phyloP scores from a whole-genome alignment of 805 yeast genomes.

The Myxozyma vanderwaltii region DNA sequence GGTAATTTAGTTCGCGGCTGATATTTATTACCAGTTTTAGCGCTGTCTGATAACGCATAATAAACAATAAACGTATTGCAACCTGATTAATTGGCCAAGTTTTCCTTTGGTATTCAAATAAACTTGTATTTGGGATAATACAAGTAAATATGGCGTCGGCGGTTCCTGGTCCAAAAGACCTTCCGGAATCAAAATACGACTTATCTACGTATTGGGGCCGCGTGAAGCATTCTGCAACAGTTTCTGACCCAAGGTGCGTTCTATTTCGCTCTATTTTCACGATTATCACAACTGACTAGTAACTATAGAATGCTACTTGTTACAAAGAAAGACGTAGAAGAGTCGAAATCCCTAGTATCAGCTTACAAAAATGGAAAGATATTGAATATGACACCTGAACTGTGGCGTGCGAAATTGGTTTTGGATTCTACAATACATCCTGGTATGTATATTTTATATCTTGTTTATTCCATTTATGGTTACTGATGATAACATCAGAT shows the following conservation, averaged over 20 bases:
- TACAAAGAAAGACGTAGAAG: slow-evolving; percentile 60
- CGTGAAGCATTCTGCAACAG: slow-evolving; percentile 89
- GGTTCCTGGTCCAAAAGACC: slow-evolving; percentile 73
- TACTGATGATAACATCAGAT: slow-evolving; percentile 46
- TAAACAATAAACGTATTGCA: too few species aligned
- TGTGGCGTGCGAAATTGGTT: slow-evolving; percentile 86
- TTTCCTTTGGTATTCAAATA: too few species aligned
- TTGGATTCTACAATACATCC: slow-evolving; percentile 95
- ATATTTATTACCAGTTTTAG: too few species aligned
- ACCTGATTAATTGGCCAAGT: too few species aligned
- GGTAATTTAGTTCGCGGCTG: too few species aligned
- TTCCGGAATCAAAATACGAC: slow-evolving; percentile 82
- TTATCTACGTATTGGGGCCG: slow-evolving; percentile 87
- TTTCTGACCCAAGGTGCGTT: slow-evolving; percentile 72
- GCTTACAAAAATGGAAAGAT: slow-evolving; percentile 71
- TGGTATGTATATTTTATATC: slow-evolving; percentile 18
- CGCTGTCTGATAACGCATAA: too few species aligned
- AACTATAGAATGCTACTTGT: slow-evolving; percentile 68
- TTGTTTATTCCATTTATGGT: not conserved
- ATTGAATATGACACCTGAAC: slow-evolving; percentile 67
- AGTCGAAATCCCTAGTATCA: slow-evolving; percentile 66
- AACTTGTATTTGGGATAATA: not conserved
- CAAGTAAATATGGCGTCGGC: slow-evolving; percentile 75
- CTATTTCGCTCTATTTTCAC: too few species aligned
- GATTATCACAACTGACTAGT: not conserved